A percentile compares a stretch with the other conserved stretches of the same genome.
These are phyloP conservation scores for Salvia rosmarinus DNA, from an alignment of 257 asterid species.

Conservation along the genomic window DNA sequence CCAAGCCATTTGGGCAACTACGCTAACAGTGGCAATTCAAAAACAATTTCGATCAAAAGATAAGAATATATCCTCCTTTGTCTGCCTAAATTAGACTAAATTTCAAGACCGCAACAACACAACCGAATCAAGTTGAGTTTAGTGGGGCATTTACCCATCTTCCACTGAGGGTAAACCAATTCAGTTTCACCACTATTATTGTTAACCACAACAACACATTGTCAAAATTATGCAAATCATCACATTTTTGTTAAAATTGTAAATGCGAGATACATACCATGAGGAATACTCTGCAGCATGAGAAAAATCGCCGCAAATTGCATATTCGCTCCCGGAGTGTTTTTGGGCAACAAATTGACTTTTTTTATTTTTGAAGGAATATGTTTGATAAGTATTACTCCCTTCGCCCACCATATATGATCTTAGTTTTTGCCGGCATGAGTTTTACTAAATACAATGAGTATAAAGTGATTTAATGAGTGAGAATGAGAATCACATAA, in stretches of 20 bases:
- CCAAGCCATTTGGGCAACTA: constrained; percentile 4
- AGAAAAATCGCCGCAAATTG: background rate
- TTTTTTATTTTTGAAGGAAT: no score
- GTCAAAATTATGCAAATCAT: background rate
- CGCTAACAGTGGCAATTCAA: background rate
- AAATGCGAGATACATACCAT: background rate
- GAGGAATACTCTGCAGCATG: no score
- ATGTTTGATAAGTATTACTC: background rate
- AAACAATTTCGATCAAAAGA: background rate
- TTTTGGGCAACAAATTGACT: background rate
- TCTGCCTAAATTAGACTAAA: constrained; percentile 18
- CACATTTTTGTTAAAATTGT: no score
- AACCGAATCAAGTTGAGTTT: background rate
- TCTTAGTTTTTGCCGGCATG: no score
- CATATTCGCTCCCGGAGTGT: background rate
- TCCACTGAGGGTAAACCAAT: background rate
- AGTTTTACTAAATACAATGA: no score
- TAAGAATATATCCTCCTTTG: background rate
- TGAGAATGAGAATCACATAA: no score
- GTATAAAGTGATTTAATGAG: no score
- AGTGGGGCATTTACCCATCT: background rate
- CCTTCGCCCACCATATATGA: no score
- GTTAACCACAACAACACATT: background rate
- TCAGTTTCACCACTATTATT: background rate
- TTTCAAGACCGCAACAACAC: background rate